Evolutionary conservation across 2,329 filamentous ascomycete genomes (phyloP), one percentile per base, ranked within the genome.

Genomic region (Ceratocystis lukuohia): DNA sequence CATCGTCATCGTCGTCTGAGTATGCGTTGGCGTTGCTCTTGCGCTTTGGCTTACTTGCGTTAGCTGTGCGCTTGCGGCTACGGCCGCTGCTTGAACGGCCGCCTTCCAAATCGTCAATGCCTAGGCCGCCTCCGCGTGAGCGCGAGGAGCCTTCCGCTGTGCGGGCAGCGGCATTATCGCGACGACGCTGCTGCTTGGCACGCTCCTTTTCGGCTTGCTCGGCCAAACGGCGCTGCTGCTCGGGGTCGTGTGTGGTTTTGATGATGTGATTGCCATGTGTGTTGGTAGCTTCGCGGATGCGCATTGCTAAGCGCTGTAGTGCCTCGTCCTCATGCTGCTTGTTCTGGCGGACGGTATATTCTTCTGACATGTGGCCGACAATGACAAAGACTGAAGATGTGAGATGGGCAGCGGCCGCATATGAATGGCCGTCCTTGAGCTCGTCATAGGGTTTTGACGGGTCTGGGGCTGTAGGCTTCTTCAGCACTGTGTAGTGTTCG

Each of bases 121-220:
- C 88, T 33, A 90, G 77, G 7, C 84, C 84, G 67, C 81, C 80
- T 64, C 80, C 78, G 69, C 80, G 79, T 63, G 77, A 77, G 28
- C 79, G 74, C 20, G 77, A 74, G n/a, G 74, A 73, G 44, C 80
- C 76, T 62, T 86, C 82, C 57, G 84, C 82, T 69, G 87, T 80
- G 59, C 85, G 83, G 15, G 84, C 82, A 7, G 84, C 82, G 2
- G 87, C 85, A 68, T 84, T 88, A 71, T 91, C 87, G 44, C 83
- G 82, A 66, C 84, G 81, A 65, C 87, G 82, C 71, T 86, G 83
- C 2, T 82, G 81, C 72, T 85, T 86, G 74, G 84, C 80, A 69
- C 85, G 84, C 74, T 91, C 88, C 76, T 88, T 89, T 76, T 91
- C 88, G 1, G 86, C 84, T 68, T 85, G 74, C 74, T 92, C 89